Percentiles rank a stretch among this genome's conserved stretches.
Evolutionary conservation across 495 filamentous ascomycete species (phyloP).

Genomic region (Acidiella bohemica): DNA sequence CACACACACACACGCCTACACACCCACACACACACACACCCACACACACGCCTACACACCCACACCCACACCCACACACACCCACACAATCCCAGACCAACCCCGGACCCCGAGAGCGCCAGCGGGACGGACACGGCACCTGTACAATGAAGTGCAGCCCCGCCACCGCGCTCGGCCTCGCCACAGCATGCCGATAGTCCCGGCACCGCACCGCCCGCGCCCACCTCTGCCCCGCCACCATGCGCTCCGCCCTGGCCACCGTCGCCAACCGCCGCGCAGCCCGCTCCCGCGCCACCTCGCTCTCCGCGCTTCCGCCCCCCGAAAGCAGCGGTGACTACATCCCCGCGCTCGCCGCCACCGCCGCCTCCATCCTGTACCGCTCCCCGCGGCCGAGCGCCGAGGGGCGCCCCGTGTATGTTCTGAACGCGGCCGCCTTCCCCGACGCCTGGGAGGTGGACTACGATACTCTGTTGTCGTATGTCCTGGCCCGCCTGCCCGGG

Average conservation of each 20-base stretch:
- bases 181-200: slow-evolving; percentile 4
- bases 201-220: neutral
- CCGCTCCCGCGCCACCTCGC: slow-evolving; percentile 12
- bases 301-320: slow-evolving; percentile 19
- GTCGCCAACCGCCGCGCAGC: slow-evolving; percentile 10
- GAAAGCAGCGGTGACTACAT: slow-evolving; percentile 15
- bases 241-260: slow-evolving; percentile 18
- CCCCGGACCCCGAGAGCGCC: no score
- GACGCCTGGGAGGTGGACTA: slow-evolving; percentile 38
- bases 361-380: slow-evolving; percentile 35
- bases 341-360: slow-evolving; percentile 13
- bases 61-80: no score
- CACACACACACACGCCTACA: no score
- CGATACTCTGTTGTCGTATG: slow-evolving; percentile 42
- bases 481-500: slow-evolving; percentile 38
- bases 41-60: no score
- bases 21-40: no score
- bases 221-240: no score
- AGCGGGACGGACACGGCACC: no score
- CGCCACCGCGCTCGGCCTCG: no score
- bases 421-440: slow-evolving; percentile 44
- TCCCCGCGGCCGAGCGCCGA: slow-evolving; percentile 35
- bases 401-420: slow-evolving; percentile 37
- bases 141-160: no score
- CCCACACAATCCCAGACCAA: no score